Conservation (phyloP, 78 protist genomes). For the Parvularia atlantis region DNA sequence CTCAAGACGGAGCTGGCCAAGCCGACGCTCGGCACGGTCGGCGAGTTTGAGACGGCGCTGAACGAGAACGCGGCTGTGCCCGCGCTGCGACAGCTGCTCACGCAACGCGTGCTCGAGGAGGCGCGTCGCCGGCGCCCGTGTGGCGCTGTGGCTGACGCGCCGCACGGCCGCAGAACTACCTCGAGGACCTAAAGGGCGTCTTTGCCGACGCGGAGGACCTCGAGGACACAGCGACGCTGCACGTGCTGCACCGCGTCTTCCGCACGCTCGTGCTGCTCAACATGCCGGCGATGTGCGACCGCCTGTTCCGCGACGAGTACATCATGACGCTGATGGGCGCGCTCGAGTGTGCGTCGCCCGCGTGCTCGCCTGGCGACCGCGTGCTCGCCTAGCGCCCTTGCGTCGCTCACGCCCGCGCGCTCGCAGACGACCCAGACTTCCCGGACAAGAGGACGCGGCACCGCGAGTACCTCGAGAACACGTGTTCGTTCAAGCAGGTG, state of each 20-base stretch:
- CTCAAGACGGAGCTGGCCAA: too few species aligned
- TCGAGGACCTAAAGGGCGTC: background rate
- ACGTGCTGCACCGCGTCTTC: slow-evolving; percentile 27
- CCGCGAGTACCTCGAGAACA: slow-evolving; percentile 41
- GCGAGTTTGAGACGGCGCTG: background rate
- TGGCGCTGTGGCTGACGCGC: background rate
- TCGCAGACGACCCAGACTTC: slow-evolving; percentile 71
- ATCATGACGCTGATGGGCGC: slow-evolving; percentile 53
- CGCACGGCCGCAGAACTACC: background rate
- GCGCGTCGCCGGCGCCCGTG: too few species aligned
- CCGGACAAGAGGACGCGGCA: slow-evolving; percentile 32
- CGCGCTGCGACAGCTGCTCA: background rate
- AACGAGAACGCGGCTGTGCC: background rate
- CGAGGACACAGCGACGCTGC: slow-evolving; percentile 33
- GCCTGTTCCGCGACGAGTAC: slow-evolving; percentile 46
- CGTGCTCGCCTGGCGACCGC: slow-evolving; percentile 13
- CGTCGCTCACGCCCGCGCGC: too few species aligned
- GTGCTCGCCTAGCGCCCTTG: slow-evolving; percentile 15
- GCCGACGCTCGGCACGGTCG: background rate
- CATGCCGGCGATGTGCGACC: slow-evolving; percentile 38
- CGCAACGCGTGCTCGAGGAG: background rate
- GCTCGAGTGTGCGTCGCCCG: too few species aligned
- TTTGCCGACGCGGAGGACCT: slow-evolving; percentile 25
- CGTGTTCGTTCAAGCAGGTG: slow-evolving; percentile 48
- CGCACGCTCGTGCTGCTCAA: slow-evolving; percentile 48